Percentiles rank a stretch among this genome's conserved stretches.
phyloP scores from a whole-genome alignment of 1,139 yeast genomes.

The Debaryomycetaceae sp. region DNA sequence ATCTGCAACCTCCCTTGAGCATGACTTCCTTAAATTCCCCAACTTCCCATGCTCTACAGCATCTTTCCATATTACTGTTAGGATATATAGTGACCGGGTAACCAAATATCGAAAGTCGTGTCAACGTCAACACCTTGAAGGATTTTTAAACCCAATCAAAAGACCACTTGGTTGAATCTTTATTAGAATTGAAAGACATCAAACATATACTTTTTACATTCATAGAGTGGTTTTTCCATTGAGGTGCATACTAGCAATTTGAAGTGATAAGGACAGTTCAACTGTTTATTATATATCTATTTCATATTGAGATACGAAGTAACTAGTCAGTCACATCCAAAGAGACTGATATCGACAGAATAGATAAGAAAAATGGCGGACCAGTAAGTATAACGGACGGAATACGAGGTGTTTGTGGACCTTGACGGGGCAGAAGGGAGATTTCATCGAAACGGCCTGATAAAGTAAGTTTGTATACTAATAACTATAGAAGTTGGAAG shows the following conservation, averaged over 20 bases:
- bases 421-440: neutral
- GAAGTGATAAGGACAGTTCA: neutral
- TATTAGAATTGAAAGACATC: neutral
- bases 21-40: too few relatives aligned
- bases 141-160: neutral
- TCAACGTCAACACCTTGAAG: neutral
- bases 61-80: neutral
- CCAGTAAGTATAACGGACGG: conserved; percentile 5
- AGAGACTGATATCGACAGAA: neutral
- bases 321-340: neutral
- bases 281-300: neutral
- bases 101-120: neutral
- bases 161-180: neutral
- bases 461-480: neutral
- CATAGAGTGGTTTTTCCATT: neutral
- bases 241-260: neutral
- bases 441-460: too few relatives aligned
- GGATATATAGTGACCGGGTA: neutral
- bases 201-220: neutral
- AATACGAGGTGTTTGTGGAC: too few relatives aligned
- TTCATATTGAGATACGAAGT: neutral
- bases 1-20: too few relatives aligned
- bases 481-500: conserved; percentile 58
- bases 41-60: too few relatives aligned
- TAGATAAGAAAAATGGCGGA: conserved; percentile 4